A percentile compares a stretch with the other conserved stretches of the same genome.
These are phyloP conservation scores for Cymbopogon flexuosus DNA, from an alignment of 202 grass and related monocot species.

Conservation along the genomic window DNA sequence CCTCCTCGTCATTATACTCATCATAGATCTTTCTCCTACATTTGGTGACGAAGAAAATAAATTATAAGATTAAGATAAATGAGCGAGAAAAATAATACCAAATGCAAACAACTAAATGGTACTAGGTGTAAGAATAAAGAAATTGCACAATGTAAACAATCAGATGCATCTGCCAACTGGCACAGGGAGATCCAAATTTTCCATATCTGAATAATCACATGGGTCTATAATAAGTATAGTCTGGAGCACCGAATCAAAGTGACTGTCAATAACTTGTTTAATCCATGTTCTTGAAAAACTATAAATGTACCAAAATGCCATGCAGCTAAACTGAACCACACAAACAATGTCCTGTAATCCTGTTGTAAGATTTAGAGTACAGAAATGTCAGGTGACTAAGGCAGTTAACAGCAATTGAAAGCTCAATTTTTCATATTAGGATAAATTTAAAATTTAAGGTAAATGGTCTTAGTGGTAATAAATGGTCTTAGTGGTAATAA, in stretches of 20 bases:
- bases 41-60: constrained; percentile 21
- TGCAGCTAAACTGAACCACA: neutral
- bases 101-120: neutral
- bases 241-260: neutral
- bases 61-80: constrained; percentile 21
- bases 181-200: neutral
- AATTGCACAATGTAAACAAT: neutral
- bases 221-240: neutral
- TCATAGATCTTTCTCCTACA: constrained; percentile 80
- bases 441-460: neutral
- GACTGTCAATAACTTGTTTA: neutral
- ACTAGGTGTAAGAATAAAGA: neutral
- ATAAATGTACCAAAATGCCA: neutral
- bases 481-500: neutral
- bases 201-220: neutral
- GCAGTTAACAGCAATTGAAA: neutral
- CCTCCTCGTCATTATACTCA: constrained; percentile 88
- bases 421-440: neutral
- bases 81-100: constrained; percentile 10
- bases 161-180: constrained; percentile 1
- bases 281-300: neutral
- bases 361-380: neutral
- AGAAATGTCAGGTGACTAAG: neutral
- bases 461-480: too few relatives aligned
- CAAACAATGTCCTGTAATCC: neutral